Evolutionary conservation across 768 basidiomycete species (phyloP).

Genomic region (Mycena crocata): DNA sequence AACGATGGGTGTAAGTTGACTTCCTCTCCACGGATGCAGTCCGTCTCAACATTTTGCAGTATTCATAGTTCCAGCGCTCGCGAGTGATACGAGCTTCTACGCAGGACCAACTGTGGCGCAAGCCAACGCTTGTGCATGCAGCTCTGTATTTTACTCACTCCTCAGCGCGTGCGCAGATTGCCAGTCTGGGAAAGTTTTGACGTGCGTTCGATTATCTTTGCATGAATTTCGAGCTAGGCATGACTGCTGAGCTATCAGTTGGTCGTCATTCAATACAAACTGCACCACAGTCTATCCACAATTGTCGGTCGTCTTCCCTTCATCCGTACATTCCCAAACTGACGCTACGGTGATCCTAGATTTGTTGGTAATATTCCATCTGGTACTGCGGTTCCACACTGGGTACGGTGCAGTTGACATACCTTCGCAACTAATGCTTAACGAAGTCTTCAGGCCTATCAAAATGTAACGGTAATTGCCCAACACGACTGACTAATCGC

Average conservation of each 20-base stretch:
- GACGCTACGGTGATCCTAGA: constrained; percentile 37
- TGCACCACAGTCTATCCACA: constrained; percentile 54
- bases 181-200: constrained; percentile 50
- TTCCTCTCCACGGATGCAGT: background rate
- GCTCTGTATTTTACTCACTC: constrained; percentile 64
- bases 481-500: background rate
- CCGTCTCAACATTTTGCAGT: constrained; percentile 36
- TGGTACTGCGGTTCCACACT: constrained; percentile 58
- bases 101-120: constrained; percentile 47
- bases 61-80: constrained; percentile 49
- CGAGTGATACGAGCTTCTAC: constrained; percentile 47
- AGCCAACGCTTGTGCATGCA: constrained; percentile 61
- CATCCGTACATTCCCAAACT: constrained; percentile 16
- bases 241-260: constrained; percentile 47
- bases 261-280: constrained; percentile 59
- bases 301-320: constrained; percentile 40
- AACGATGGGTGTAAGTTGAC: constrained; percentile 46
- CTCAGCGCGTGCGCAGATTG: constrained; percentile 64
- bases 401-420: constrained; percentile 9
- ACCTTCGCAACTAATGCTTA: background rate
- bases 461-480: constrained; percentile 51
- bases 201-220: constrained; percentile 40
- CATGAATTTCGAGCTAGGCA: constrained; percentile 7
- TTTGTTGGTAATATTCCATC: constrained; percentile 53
- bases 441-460: constrained; percentile 51